Evolutionary conservation across 2,329 filamentous ascomycete genomes (phyloP), one percentile per base, ranked within the genome.

Genomic region (Penicillium sp.): DNA sequence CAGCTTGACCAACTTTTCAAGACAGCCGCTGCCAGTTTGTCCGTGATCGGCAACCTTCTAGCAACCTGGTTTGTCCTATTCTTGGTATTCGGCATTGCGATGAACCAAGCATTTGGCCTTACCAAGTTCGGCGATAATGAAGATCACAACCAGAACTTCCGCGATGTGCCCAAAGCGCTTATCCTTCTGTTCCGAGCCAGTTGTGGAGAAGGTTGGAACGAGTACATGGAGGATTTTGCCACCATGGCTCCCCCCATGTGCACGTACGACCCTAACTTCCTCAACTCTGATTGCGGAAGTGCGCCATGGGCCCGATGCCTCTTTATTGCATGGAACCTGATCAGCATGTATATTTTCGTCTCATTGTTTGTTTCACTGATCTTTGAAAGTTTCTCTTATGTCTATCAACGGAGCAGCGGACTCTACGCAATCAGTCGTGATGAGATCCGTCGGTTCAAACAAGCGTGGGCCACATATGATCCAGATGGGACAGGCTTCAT

Each of bases 301-400:
- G 83, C 86, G 47, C 83, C 86, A 38, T 99, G 94, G 92, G 92
- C 94, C 7, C 83, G 92, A 48, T 85, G 87, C 32, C 80, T 99
- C 9, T 99, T 99, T 77, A 92, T 97, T 54, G 85, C 88, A 4
- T 99, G 94, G 94, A 99, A 99, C 78, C 93, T 99, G 66, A 83
- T 99, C 74, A 97, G 93, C 88, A 99, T 99, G 94, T 99, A 99
- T 76, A 96, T 99, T 67, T 99, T 99, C 68, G 93, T 97, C 69
- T 97, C 93, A 68, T 78, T 99, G 69, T 99, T 99, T 73, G 93
- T 99, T 55, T 99, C 94, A 45, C 86, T 99, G 71, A 99, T 99
- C 64, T 99, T 95, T 76, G 94, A 99, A 78, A 97, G 92, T 75
- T 99, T 99, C 81, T 96, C 92, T 72, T 99, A 99, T 68, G 94